A percentile compares a stretch with the other conserved stretches of the same genome.
phyloP scores from a whole-genome alignment of 2,329 filamentous ascomycete genomes.

The Phialophora chinensis region DNA sequence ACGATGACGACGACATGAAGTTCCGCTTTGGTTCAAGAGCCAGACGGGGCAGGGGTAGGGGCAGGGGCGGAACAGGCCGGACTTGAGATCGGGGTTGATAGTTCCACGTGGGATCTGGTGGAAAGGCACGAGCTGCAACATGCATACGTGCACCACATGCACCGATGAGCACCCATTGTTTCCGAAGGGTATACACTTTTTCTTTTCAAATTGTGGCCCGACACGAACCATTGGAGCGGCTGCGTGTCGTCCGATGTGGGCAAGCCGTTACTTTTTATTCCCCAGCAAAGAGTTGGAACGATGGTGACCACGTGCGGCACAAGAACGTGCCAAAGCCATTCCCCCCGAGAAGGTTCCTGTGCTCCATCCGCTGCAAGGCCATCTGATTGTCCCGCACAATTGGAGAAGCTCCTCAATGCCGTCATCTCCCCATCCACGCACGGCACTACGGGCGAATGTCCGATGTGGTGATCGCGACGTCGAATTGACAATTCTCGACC shows the following conservation, averaged over 20 bases:
- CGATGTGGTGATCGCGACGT: not conserved
- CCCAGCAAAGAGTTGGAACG: not conserved
- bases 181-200: not conserved
- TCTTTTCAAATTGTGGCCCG: not conserved
- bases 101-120: not conserved
- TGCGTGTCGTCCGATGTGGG: not conserved
- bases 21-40: slow-evolving; percentile 46
- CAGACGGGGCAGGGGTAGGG: slow-evolving; percentile 18
- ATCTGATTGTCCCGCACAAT: not conserved
- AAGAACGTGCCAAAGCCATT: not conserved
- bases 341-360: not conserved
- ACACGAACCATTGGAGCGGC: not conserved
- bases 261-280: not conserved
- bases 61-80: slow-evolving; percentile 17
- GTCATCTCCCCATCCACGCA: not conserved
- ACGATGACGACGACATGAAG: slow-evolving; percentile 63
- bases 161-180: not conserved
- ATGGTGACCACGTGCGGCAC: not conserved
- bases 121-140: not conserved
- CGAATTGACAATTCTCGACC: not conserved
- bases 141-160: not conserved
- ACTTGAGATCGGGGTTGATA: not conserved
- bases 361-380: not conserved
- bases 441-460: not conserved
- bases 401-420: not conserved